Conservation (phyloP, 129 eudicot genomes). For the Chrysanthemum makinoi region DNA sequence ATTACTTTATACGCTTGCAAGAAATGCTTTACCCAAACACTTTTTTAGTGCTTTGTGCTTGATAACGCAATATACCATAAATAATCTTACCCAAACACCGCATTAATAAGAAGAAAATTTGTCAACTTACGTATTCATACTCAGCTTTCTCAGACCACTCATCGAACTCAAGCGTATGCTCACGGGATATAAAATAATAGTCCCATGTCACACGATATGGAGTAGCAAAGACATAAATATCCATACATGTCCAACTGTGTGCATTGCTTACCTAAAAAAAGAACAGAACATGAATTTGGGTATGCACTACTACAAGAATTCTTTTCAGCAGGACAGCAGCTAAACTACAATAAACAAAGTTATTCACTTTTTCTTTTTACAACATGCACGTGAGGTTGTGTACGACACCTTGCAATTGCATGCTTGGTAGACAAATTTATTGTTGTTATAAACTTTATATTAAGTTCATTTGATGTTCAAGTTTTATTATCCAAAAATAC, state of each 20-base stretch:
- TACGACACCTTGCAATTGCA: no score
- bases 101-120: neutral
- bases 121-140: constrained; percentile 78
- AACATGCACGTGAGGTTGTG: no score
- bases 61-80: neutral
- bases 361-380: neutral
- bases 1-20: no score
- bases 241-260: constrained; percentile 99
- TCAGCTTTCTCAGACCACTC: constrained; percentile 90
- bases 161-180: constrained; percentile 78
- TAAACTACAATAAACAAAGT: neutral
- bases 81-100: neutral
- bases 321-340: neutral
- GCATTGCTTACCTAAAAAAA: constrained; percentile 67
- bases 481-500: no score
- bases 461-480: no score
- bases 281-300: neutral
- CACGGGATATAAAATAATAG: constrained; percentile 72
- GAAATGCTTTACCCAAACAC: no score
- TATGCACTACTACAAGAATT: neutral
- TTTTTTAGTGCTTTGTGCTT: no score
- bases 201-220: constrained; percentile 99
- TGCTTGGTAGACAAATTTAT: no score
- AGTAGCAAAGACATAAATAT: constrained; percentile 89
- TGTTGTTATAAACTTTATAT: no score